These are phyloP conservation scores for Neurospora sp. DNA, from an alignment of 495 filamentous ascomycete species.

Conservation along the genomic window DNA sequence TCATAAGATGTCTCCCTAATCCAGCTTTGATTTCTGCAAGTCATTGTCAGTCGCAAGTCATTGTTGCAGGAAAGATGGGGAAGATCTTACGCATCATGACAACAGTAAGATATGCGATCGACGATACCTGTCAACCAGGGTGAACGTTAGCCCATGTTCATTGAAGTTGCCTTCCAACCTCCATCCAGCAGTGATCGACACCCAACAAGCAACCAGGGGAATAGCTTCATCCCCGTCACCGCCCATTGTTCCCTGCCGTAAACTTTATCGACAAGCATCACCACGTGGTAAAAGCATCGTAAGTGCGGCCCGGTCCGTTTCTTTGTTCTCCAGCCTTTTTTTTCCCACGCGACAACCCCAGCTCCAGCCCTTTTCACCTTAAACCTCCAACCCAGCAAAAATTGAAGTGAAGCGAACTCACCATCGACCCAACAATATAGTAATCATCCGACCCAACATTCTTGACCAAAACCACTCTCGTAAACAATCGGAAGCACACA, in stretches of 20 bases:
- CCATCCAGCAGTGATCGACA: constrained; percentile 4
- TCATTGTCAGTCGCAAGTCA: background rate
- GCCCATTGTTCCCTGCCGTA: background rate
- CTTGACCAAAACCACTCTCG: constrained; percentile 10
- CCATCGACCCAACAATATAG: constrained; percentile 10
- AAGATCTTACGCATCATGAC: constrained; percentile 10
- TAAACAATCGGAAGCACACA: constrained; percentile 10
- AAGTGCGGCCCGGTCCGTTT: background rate
- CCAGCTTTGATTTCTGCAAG: constrained; percentile 11
- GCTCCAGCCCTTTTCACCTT: background rate
- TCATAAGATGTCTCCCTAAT: constrained; percentile 6
- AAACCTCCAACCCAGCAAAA: background rate
- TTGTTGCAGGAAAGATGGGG: background rate
- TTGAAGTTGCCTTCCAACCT: background rate
- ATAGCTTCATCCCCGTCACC: background rate
- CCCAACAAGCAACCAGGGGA: background rate
- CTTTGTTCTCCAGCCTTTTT: background rate
- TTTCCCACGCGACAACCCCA: background rate
- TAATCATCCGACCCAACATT: constrained; percentile 14
- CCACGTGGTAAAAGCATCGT: background rate
- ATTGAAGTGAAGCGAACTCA: background rate
- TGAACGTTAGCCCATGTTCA: background rate
- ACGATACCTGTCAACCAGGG: constrained; percentile 2
- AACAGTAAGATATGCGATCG: constrained; percentile 8
- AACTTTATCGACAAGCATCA: background rate